These are phyloP conservation scores for Cryphonectria radicalis DNA, from an alignment of 2,329 filamentous ascomycete genomes.

Conservation along the genomic window DNA sequence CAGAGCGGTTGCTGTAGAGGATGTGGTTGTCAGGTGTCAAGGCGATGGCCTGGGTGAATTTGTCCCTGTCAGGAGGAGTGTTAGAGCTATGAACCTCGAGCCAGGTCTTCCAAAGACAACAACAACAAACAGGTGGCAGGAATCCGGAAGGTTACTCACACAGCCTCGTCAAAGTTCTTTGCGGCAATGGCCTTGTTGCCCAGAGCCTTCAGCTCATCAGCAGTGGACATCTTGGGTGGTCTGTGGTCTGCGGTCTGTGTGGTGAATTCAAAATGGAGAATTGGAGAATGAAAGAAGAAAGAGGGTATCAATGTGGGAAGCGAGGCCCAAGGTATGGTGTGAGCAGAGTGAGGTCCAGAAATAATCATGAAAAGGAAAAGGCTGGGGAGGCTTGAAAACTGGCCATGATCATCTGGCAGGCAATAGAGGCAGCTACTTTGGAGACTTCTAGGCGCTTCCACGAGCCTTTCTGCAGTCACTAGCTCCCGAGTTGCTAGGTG, in stretches of 20 bases:
- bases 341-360: background rate
- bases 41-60: constrained; percentile 92
- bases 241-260: too few relatives aligned
- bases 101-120: background rate
- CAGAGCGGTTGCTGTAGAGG: constrained; percentile 96
- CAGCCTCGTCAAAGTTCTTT: constrained; percentile 94
- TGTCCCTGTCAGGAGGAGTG: constrained; percentile 64
- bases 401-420: constrained; percentile 9
- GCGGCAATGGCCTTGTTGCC: constrained; percentile 98
- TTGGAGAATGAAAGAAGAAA: background rate
- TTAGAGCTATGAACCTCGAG: constrained; percentile 2
- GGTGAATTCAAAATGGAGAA: background rate
- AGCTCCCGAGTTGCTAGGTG: background rate
- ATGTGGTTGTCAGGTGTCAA: constrained; percentile 87
- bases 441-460: constrained; percentile 30
- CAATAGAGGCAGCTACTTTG: constrained; percentile 18
- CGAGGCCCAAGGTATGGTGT: background rate
- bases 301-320: background rate
- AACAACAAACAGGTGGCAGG: background rate
- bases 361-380: background rate
- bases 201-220: constrained; percentile 88
- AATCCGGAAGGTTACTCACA: constrained; percentile 64
- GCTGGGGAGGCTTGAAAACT: constrained; percentile 11
- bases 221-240: constrained; percentile 55
- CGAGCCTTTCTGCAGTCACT: constrained; percentile 15